Base-by-base conservation (phyloP, 1,284 basidiomycete species). In the Mycena citricolor region DNA sequence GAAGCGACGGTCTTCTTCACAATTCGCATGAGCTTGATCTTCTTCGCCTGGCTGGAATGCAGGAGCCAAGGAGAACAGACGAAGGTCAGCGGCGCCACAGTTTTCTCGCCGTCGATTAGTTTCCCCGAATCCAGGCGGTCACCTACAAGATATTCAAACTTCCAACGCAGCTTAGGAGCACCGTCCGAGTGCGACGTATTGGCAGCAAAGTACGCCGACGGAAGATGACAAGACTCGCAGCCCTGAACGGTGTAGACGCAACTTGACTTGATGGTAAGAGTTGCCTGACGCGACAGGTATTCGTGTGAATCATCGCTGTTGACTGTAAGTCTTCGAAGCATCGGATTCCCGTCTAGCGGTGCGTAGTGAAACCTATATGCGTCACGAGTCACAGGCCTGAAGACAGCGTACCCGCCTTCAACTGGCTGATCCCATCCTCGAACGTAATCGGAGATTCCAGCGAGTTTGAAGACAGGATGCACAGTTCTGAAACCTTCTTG, bases 401-500 rank as follows among this genome's bases (percentile, higher is more conserved):
- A 91, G 43, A 83, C 77, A 0, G 71, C 82, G 41, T 78, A 62
- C 13, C 70, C 71, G 23, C 57, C 54, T 35, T 63, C 60, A n/a
- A n/a, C n/a, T 13, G 54, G 58, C 28, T 54, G 51, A 39, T 61
- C 56, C 34, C 65, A 42, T 14, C 62, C 58, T 40, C 68, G 67
- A 11, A 61, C 57, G 21, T 62, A 60, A 24, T 58, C 60, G 16
- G 69, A 67, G 49, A 75, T 76, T 38, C 77, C 77, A n/a, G 68
- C 67, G 34, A 82, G 74, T 44, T 67, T 71, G 65, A 89, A 82
- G 10, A 68, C 62, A 14, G 82, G 77, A 17, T 70, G 67, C 13
- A 82, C 70, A 10, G 75, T 71, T 21, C 86, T 77, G 54, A 85
- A 86, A 6, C 84, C 82, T 64, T 90, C 88, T 62, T 90, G 88